Evolutionary conservation across 2,329 filamentous ascomycete species (phyloP), one percentile per base, ranked within the genome.

Genomic region (Aureobasidium sp.): DNA sequence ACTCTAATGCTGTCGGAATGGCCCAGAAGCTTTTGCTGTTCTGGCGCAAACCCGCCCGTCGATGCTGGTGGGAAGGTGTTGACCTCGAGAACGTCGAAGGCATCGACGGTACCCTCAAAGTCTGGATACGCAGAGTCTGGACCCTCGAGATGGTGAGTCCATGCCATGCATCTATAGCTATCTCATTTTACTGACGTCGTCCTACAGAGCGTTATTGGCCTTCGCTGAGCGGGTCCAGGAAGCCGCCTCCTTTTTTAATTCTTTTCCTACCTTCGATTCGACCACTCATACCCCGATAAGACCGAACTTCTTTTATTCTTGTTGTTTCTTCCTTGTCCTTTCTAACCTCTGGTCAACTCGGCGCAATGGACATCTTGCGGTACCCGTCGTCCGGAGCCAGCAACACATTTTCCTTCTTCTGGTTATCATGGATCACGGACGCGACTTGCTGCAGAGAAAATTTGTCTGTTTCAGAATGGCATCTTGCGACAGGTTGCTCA

Each of bases 41-140:
- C 75, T 98, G 93, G 93, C 82, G 93, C 60, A 98, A 98, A 72
- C 93, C 93, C 14, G 93, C 93, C 12, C 78, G 93, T 57, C 81
- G 93, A 68, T 98, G 93, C 76, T 98, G 93, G 93, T 98, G 93
- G 93, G 93, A 98, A 69, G 93, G 93, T 21, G 86, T 98, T 32
- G 90, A 97, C 68, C 77, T 98, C 39, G 82, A 93, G 16, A 79
- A 88, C 59, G 87, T 98, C 11, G 89, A 94, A 47, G 93, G 93
- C 12, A 86, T 97, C 6, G 83, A 95, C 48, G 91, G 90, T 49
- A 88, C 85, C 68, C 78, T 98, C 61, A 98, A 98, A 73, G 90
- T 98, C 55, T 98, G 93, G 93, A 97, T 98, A 68, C 80, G 93
- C 65, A 81, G 93, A 63, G 93, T 98, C 56, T 98, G 93, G 93